phyloP scores from a whole-genome alignment of 2,329 filamentous ascomycete species.

The Fusarium guadeloupense region DNA sequence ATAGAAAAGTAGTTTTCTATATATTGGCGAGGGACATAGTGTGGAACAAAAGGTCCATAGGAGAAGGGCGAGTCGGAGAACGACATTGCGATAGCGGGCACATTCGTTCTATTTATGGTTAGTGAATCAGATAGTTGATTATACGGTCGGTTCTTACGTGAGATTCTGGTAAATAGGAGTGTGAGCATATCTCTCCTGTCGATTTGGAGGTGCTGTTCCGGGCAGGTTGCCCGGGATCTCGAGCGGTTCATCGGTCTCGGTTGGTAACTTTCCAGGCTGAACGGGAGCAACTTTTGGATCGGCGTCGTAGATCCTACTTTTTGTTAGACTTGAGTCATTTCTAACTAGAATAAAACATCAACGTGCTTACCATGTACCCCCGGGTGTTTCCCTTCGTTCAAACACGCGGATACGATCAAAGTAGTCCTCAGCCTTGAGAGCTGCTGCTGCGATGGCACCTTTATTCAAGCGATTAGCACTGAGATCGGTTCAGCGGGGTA shows the following conservation, averaged over 20 bases:
- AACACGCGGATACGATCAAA: conserved; percentile 55
- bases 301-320: conserved; percentile 61
- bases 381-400: conserved; percentile 54
- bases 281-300: conserved; percentile 47
- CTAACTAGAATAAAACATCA: rapidly evolving
- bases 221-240: conserved; percentile 55
- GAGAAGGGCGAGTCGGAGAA: conserved; percentile 63
- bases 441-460: conserved; percentile 60
- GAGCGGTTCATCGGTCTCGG: conserved; percentile 58
- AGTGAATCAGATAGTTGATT: rapidly evolving
- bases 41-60: conserved; percentile 65
- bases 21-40: conserved; percentile 64
- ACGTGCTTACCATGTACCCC: conserved; percentile 55
- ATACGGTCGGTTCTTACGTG: conserved; percentile 51
- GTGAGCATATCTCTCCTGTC: conserved; percentile 56
- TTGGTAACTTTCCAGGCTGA: conserved; percentile 55
- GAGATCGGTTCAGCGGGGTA: too few species aligned
- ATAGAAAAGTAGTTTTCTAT: conserved; percentile 64
- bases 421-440: conserved; percentile 56
- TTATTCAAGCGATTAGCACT: neutral
- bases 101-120: conserved; percentile 56
- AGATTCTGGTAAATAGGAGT: conserved; percentile 63
- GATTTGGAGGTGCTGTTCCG: conserved; percentile 49
- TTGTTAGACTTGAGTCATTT: neutral
- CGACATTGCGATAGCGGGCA: conserved; percentile 65